Evolutionary conservation across 352 stramenopile species (phyloP), one percentile per base, ranked within the genome.

Genomic region (Phytophthora kernoviae): DNA sequence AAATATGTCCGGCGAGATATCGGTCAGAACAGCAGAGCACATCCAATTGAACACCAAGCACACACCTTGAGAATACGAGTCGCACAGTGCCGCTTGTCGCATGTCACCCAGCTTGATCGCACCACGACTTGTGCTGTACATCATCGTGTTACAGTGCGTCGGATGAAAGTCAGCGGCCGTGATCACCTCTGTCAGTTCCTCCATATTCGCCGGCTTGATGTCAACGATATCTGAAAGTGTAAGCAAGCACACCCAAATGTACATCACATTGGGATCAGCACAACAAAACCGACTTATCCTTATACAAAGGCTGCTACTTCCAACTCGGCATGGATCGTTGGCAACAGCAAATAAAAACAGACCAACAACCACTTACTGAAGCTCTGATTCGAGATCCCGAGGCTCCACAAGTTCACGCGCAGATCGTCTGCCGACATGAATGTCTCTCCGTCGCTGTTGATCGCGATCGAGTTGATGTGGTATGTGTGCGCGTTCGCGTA

Each of bases 181-280:
- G 65, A 99, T 98, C 22, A 99, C 96, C 62, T 99, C 96, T 0
- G 89, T 98, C 8, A 99, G 87, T 54, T 98, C 95, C 44, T 98
- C 95, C 96, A 99, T 99, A 64, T 98, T 98, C 24, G 77, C 78
- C 17, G 96, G 96, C 73, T 99, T 99, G 55, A 99, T 97, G 69
- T 99, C 96, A 15, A 99, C 86, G 56, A 99, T 97, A 69, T 97
- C 88, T 97, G 55, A 11, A 2, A 17, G 44, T 49, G 10, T 1
- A 46, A 54, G 17, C 7, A 47, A 50, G 32, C 33, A 60, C 0
- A 18, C 44, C 50, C 1, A 39, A 42, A 45, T 7, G 36, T 42
- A 41, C 36, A 12, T 30, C 24, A 30, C 24, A 30, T 53, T 48
- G 65, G 47, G 24, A 27, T 21, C 0, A 21, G 24, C 24, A 30